Percentiles rank a stretch among this genome's conserved stretches.
Conservation (phyloP, 805 yeast species). For the Pachysolen tannophilus region DNA sequence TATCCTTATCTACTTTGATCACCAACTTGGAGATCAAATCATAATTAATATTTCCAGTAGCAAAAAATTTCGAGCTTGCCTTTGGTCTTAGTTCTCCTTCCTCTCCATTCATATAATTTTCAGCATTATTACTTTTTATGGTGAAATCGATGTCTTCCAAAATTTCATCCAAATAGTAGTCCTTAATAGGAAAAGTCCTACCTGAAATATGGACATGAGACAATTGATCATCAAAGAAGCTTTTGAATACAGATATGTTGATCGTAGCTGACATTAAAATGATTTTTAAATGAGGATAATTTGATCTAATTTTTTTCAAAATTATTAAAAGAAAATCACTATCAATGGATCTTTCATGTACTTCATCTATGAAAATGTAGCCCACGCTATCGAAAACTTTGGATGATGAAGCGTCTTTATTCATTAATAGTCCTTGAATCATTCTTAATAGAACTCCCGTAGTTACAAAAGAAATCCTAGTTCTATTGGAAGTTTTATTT, state of each 20-base stretch:
- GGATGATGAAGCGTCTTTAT: conserved; percentile 17
- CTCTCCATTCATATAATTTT: conserved; percentile 10
- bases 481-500: conserved; percentile 48
- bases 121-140: conserved; percentile 19
- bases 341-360: conserved; percentile 92
- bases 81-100: conserved; percentile 36
- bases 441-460: conserved; percentile 87
- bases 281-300: conserved; percentile 50
- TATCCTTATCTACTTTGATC: conserved; percentile 38
- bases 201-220: conserved; percentile 84
- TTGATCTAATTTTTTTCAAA: conserved; percentile 50
- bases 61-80: conserved; percentile 60
- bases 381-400: conserved; percentile 46
- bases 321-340: conserved; percentile 78
- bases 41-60: conserved; percentile 63
- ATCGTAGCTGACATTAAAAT: conserved; percentile 94
- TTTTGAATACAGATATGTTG: conserved; percentile 55
- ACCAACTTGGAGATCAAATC: conserved; percentile 59
- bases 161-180: conserved; percentile 63
- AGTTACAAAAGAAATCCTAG: conserved; percentile 82
- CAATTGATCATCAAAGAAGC: conserved; percentile 48
- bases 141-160: conserved; percentile 50
- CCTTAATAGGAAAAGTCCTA: conserved; percentile 85
- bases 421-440: conserved; percentile 46
- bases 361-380: conserved; percentile 84